Conservation (phyloP, 495 filamentous ascomycete species). For the Staphylotrichum longicolle region DNA sequence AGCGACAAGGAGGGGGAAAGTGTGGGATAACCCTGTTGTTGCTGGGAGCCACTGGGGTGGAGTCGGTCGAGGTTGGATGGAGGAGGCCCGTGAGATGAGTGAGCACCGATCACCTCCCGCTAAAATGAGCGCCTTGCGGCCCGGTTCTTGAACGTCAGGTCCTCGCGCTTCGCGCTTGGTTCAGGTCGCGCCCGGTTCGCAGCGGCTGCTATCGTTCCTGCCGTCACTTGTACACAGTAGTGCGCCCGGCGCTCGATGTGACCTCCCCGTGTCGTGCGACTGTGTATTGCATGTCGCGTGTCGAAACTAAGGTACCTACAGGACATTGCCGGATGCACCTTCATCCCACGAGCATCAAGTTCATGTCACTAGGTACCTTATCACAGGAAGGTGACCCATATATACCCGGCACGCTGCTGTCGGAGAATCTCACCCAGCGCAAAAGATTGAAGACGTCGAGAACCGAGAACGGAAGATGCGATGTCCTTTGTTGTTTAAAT, state of each 20-base stretch:
- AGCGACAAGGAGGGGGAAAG: background rate
- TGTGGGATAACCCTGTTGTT: conserved; percentile 9
- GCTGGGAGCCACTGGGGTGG: background rate
- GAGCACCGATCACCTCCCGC: conserved; percentile 15
- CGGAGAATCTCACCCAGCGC: too few species aligned
- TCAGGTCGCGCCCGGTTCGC: conserved; percentile 1
- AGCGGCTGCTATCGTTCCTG: background rate
- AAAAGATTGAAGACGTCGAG: too few species aligned
- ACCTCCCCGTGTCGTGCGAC: too few species aligned
- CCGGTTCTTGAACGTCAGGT: background rate
- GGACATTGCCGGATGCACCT: too few species aligned
- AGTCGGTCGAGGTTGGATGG: background rate
- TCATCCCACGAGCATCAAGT: too few species aligned
- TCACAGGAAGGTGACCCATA: too few species aligned
- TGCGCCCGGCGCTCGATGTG: too few species aligned
- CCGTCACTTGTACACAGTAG: too few species aligned
- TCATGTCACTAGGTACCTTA: too few species aligned
- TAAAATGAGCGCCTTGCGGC: conserved; percentile 9
- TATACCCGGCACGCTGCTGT: too few species aligned
- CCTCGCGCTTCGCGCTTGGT: conserved; percentile 20
- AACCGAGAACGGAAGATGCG: background rate
- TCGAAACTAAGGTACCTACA: too few species aligned
- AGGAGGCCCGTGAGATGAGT: conserved; percentile 16
- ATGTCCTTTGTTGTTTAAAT: background rate
- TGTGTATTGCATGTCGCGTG: too few species aligned